Evolutionary conservation across 305 asterid genomes (phyloP), one percentile per base, ranked within the genome.

Genomic region (Stenogyne calaminthoides): DNA sequence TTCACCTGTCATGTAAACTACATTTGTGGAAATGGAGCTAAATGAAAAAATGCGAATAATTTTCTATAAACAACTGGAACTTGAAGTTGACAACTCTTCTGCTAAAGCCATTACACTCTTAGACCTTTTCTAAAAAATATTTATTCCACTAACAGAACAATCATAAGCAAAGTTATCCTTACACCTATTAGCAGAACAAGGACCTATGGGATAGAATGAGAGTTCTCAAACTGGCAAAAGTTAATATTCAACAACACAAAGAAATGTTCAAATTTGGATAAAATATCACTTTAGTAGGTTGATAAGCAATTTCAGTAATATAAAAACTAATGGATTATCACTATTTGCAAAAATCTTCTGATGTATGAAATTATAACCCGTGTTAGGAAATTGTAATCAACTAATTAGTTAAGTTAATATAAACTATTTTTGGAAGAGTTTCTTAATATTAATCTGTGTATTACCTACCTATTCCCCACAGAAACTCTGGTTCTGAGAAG

Each of bases 11-110:
- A 40, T 55, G 59, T 18, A 29, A 47, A 66, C 57, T 39, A 32
- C 71, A 56, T 8, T 58, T 42, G 54, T 11, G n/a, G n/a, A 59
- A 70, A 39, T 0, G 52, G 57, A 66, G 67, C 61, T 71, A 37
- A 27, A 58, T 9, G 10, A 56, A 51, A 68, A n/a, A n/a, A 9
- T 2, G 36, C 62, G 69, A 19, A 55, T 9, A 19, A 57, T 39
- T 68, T 63, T 29, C 7, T 32, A 27, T 56, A 47, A 61, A 49
- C 44, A 68, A 60, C 65, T 60, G 27, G 58, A 59, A 18, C 46
- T 39, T 44, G 22, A 59, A 29, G 52, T 29, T 10, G 37, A 51
- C 44, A 67, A 74, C 42, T 18, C 63, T 55, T 27, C 44, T 5
- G 37, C 37, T 37, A 46, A 68, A 59, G 64, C 19, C 36, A 9